Evolutionary conservation across 139 green algal species (phyloP).

Genomic region (Chlorella vulgaris): DNA sequence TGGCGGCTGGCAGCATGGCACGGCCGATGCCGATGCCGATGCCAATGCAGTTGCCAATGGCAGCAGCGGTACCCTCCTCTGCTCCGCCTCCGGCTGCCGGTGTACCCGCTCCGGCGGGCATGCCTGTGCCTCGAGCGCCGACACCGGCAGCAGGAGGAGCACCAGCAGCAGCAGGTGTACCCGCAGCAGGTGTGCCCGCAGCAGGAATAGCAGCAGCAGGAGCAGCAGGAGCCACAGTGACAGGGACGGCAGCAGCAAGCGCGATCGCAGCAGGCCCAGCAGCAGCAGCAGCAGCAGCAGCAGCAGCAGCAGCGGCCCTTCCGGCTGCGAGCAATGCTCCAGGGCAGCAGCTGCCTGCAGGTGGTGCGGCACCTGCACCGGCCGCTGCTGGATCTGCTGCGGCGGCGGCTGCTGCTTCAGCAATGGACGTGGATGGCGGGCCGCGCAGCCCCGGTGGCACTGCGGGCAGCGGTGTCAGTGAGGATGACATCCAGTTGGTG

Average conservation of each 20-base stretch:
- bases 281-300: no score
- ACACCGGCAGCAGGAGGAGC: no score
- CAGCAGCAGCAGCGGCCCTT: background rate
- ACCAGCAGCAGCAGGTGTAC: no score
- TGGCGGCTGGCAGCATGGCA: background rate
- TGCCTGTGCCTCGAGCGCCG: background rate
- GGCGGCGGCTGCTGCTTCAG: background rate
- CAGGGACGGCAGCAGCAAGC: no score
- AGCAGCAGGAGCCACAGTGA: background rate
- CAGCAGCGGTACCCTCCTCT: background rate
- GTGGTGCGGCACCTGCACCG: background rate
- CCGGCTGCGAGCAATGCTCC: background rate
- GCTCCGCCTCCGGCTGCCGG: background rate
- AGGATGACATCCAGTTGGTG: conserved; percentile 85
- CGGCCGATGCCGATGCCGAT: conserved; percentile 1
- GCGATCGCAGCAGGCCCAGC: no score
- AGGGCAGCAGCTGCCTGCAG: background rate
- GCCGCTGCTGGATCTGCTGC: background rate
- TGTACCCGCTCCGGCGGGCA: background rate
- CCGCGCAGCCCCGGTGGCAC: background rate
- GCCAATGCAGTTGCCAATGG: background rate
- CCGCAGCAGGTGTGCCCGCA: no score
- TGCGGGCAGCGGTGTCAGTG: background rate
- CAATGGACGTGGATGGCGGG: background rate
- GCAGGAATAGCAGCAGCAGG: background rate